These are phyloP conservation scores for Lonicera japonica DNA, from an alignment of 129 eudicot species.

Conservation along the genomic window DNA sequence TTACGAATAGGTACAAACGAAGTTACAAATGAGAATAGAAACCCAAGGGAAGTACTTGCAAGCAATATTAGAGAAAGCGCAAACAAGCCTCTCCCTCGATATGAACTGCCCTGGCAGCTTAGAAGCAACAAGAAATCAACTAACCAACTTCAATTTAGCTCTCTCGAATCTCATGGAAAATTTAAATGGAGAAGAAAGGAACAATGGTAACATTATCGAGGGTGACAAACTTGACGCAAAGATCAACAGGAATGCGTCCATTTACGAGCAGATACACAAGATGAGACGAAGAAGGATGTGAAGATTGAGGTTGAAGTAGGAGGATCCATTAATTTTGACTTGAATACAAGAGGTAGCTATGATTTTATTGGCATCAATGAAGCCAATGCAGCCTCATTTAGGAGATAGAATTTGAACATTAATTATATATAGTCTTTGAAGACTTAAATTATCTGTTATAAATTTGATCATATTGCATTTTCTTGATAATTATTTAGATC, in stretches of 20 bases:
- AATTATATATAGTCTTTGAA: too few relatives aligned
- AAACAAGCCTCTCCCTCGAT: slow-evolving; percentile 60
- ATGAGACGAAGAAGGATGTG: slow-evolving; percentile 30
- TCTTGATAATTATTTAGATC: background rate
- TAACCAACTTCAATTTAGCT: slow-evolving; percentile 66
- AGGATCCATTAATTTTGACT: slow-evolving; percentile 59
- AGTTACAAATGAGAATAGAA: slow-evolving; percentile 87
- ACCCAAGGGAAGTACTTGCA: slow-evolving; percentile 95
- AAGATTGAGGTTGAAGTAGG: slow-evolving; percentile 45
- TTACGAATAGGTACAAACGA: slow-evolving; percentile 65
- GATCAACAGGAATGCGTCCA: slow-evolving; percentile 15
- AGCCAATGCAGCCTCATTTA: slow-evolving; percentile 32
- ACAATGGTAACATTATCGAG: slow-evolving; percentile 16
- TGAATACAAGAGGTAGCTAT: slow-evolving; percentile 65
- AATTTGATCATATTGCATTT: background rate
- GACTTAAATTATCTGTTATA: background rate
- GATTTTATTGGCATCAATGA: slow-evolving; percentile 64
- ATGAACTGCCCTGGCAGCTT: slow-evolving; percentile 47
- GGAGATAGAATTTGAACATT: slow-evolving; percentile 38
- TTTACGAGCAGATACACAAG: slow-evolving; percentile 14
- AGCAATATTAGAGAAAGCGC: slow-evolving; percentile 82
- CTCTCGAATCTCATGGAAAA: slow-evolving; percentile 72
- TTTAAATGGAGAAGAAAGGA: slow-evolving; percentile 39
- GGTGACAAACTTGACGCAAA: slow-evolving; percentile 7
- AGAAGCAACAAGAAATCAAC: slow-evolving; percentile 52